A percentile compares a stretch with the other conserved stretches of the same genome.
Evolutionary conservation across 1,284 basidiomycete genomes (phyloP).

Genomic region (Rhodotorula sp.): DNA sequence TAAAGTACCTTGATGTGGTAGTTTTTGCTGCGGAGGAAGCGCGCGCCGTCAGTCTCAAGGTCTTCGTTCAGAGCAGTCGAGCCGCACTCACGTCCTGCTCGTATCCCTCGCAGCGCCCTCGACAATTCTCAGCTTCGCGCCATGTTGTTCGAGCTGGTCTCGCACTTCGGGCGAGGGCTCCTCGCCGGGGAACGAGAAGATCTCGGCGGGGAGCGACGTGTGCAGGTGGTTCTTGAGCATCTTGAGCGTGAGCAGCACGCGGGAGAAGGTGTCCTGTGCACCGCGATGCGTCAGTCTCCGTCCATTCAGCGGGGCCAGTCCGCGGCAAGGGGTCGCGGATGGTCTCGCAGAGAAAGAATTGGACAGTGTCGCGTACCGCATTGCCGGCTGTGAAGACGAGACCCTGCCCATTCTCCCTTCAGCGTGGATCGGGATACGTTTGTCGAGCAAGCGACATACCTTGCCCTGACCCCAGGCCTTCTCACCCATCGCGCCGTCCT

Average conservation of each 20-base stretch:
- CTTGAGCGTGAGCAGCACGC: constrained; percentile 52
- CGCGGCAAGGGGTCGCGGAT: neutral
- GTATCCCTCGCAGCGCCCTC: constrained; percentile 31
- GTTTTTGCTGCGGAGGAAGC: constrained; percentile 21
- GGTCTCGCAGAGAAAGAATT: neutral
- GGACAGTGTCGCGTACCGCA: constrained; percentile 35
- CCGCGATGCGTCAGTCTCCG: neutral
- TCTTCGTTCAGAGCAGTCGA: neutral
- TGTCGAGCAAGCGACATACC: neutral
- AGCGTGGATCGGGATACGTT: neutral
- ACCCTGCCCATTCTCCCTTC: constrained; percentile 41
- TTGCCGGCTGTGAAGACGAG: constrained; percentile 58
- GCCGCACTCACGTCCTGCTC: constrained; percentile 15
- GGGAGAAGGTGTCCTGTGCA: constrained; percentile 55
- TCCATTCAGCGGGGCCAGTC: no score
- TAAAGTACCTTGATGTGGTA: constrained; percentile 50
- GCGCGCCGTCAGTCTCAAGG: neutral
- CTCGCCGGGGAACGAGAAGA: constrained; percentile 55
- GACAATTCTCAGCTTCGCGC: constrained; percentile 52
- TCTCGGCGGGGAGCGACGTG: constrained; percentile 52
- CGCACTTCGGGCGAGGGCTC: constrained; percentile 49
- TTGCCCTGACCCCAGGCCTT: constrained; percentile 22
- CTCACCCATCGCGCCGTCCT: constrained; percentile 17
- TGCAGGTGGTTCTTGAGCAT: constrained; percentile 50
- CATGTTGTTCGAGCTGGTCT: constrained; percentile 49